Evolutionary conservation across 371 early-diverging fungal genomes (phyloP).

Genomic region (Massospora cicadina): DNA sequence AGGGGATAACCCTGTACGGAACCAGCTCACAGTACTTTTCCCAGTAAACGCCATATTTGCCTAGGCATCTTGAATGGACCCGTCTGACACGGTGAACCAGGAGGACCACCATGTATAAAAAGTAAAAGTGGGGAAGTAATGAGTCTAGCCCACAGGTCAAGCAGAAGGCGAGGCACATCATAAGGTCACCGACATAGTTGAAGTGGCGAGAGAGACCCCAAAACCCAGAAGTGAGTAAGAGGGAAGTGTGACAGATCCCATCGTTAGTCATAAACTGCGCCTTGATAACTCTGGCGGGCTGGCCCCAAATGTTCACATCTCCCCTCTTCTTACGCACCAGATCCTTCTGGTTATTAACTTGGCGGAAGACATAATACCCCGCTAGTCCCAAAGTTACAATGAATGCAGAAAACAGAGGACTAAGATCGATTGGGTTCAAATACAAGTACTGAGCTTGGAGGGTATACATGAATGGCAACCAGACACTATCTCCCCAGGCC

Average conservation of each 20-base stretch:
- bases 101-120: conserved; percentile 49
- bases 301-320: conserved; percentile 56
- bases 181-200: conserved; percentile 61
- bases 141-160: conserved; percentile 37
- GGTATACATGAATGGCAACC: conserved; percentile 67
- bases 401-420: conserved; percentile 21
- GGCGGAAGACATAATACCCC: conserved; percentile 64
- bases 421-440: conserved; percentile 44
- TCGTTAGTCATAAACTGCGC: conserved; percentile 48
- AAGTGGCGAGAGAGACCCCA: conserved; percentile 64
- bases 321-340: conserved; percentile 43
- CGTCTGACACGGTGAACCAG: conserved; percentile 39
- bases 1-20: conserved; percentile 11
- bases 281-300: conserved; percentile 45
- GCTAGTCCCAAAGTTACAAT: conserved; percentile 28
- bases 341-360: conserved; percentile 68
- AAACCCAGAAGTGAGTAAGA: conserved; percentile 50
- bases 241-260: conserved; percentile 40
- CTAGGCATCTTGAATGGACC: conserved; percentile 40
- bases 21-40: conserved; percentile 27
- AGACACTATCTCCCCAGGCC: conserved; percentile 65
- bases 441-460: conserved; percentile 59
- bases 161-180: conserved; percentile 46
- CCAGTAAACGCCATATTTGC: conserved; percentile 64
- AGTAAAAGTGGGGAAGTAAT: conserved; percentile 49